phyloP scores from a whole-genome alignment of 2,329 filamentous ascomycete species.

The Neobulgaria alba region DNA sequence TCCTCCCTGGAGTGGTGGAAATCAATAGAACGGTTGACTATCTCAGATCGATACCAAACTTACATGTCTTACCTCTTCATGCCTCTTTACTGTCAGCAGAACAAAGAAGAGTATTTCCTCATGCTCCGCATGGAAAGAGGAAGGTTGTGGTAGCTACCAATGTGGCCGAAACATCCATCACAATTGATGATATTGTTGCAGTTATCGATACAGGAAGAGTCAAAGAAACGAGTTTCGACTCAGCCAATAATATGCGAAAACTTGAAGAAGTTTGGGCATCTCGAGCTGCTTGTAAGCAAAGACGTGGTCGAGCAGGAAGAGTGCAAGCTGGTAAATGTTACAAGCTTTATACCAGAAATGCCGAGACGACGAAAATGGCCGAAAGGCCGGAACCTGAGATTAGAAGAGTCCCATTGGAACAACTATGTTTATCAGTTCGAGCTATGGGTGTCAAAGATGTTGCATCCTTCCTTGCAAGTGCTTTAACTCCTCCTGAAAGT shows the following conservation, averaged over 20 bases:
- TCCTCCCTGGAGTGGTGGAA: slow-evolving; percentile 84
- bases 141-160: slow-evolving; percentile 96
- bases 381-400: slow-evolving; percentile 91
- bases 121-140: slow-evolving; percentile 67
- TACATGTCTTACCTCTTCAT: slow-evolving; percentile 81
- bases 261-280: slow-evolving; percentile 95
- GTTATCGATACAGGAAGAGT: slow-evolving; percentile 94
- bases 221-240: slow-evolving; percentile 93
- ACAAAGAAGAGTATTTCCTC: slow-evolving; percentile 77
- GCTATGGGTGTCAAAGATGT: slow-evolving; percentile 90
- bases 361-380: slow-evolving; percentile 73
- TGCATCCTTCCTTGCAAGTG: slow-evolving; percentile 69
- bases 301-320: slow-evolving; percentile 85
- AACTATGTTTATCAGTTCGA: slow-evolving; percentile 87
- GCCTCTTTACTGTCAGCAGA: slow-evolving; percentile 84
- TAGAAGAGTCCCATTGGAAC: slow-evolving; percentile 82
- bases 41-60: slow-evolving; percentile 53
- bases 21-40: slow-evolving; percentile 73
- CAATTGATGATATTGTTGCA: slow-evolving; percentile 92
- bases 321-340: slow-evolving; percentile 88
- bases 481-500: slow-evolving; percentile 80
- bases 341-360: slow-evolving; percentile 83
- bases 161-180: slow-evolving; percentile 96
- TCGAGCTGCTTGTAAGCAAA: slow-evolving; percentile 85
- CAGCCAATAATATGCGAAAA: slow-evolving; percentile 85